Percentiles rank a stretch among this genome's conserved stretches.
These are phyloP conservation scores for Salinomyces thailandicus DNA, from an alignment of 2,329 filamentous ascomycete genomes.

Conservation along the genomic window DNA sequence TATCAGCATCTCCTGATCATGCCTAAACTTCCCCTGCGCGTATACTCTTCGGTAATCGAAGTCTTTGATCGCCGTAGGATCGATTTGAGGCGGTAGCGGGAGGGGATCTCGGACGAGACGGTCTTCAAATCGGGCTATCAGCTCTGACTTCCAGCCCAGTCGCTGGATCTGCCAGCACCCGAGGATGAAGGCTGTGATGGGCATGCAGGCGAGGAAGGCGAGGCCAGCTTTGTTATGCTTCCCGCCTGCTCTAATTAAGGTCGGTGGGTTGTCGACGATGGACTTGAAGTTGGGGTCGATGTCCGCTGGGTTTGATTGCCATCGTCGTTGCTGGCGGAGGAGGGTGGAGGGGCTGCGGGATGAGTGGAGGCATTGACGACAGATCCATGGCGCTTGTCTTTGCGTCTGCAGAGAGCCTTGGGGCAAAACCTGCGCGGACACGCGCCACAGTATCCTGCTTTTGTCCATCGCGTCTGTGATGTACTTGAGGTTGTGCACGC, in stretches of 20 bases:
- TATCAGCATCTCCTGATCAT: conserved; percentile 94
- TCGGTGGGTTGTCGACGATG: conserved; percentile 74
- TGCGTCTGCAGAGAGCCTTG: conserved; percentile 4
- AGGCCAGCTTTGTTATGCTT: conserved; percentile 50
- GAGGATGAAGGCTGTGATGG: conserved; percentile 77
- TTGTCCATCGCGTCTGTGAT: conserved; percentile 10
- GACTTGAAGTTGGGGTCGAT: conserved; percentile 65
- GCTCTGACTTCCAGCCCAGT: conserved; percentile 83
- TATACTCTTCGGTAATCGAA: conserved; percentile 87
- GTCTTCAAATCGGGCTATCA: conserved; percentile 87
- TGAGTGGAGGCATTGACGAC: conserved; percentile 27
- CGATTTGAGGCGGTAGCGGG: conserved; percentile 72
- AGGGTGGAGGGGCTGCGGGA: background rate
- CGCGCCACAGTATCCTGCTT: conserved; percentile 12
- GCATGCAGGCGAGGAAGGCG: conserved; percentile 53
- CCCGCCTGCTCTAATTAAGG: conserved; percentile 63
- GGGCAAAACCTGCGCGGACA: conserved; percentile 3
- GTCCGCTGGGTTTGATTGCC: conserved; percentile 48
- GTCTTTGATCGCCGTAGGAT: conserved; percentile 68
- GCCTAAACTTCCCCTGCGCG: conserved; percentile 61
- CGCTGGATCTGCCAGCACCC: conserved; percentile 95
- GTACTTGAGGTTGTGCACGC: background rate
- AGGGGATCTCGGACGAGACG: conserved; percentile 75
- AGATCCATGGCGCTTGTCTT: conserved; percentile 11
- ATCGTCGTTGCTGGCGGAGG: conserved; percentile 18